Evolutionary conservation across 2,329 filamentous ascomycete species (phyloP).

Genomic region (Ploettnerulaceae sp.): DNA sequence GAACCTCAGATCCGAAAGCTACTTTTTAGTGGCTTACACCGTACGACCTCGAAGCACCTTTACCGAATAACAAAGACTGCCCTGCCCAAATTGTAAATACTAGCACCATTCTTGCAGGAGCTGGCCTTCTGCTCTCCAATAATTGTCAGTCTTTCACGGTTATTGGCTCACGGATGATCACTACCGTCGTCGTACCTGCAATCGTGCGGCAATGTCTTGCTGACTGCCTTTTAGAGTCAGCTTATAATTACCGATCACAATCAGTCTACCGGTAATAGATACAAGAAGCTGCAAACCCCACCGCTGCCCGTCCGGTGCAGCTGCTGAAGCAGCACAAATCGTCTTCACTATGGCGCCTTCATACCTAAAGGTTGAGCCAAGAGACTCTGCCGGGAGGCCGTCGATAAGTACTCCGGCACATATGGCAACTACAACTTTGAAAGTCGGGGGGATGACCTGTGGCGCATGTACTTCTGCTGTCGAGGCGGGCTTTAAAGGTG

Average conservation of each 20-base stretch:
- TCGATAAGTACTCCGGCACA: conserved; percentile 38
- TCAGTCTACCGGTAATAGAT: conserved; percentile 1
- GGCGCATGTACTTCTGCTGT: conserved; percentile 95
- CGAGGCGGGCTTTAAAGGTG: conserved; percentile 80
- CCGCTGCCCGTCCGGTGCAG: conserved; percentile 9
- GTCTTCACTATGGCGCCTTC: conserved; percentile 28
- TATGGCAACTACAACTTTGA: conserved; percentile 86
- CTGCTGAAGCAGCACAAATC: conserved; percentile 12
- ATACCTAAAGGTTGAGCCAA: conserved; percentile 28
- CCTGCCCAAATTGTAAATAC: neutral
- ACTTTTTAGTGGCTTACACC: neutral
- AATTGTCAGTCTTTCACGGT: conserved; percentile 6
- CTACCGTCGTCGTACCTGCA: neutral
- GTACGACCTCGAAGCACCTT: too few species aligned
- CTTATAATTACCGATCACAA: conserved; percentile 2
- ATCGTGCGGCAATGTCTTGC: conserved; percentile 1
- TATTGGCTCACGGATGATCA: neutral
- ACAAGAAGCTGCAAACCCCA: conserved; percentile 5
- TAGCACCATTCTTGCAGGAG: conserved; percentile 20
- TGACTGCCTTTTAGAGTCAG: conserved; percentile 6
- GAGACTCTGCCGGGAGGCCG: conserved; percentile 16
- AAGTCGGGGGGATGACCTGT: conserved; percentile 87
- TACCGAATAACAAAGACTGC: conserved; percentile 9
- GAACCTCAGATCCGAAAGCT: neutral
- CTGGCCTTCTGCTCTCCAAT: conserved; percentile 28